Evolutionary conservation across 1,284 basidiomycete species (phyloP).

Genomic region (Ustilago vetiveriae): DNA sequence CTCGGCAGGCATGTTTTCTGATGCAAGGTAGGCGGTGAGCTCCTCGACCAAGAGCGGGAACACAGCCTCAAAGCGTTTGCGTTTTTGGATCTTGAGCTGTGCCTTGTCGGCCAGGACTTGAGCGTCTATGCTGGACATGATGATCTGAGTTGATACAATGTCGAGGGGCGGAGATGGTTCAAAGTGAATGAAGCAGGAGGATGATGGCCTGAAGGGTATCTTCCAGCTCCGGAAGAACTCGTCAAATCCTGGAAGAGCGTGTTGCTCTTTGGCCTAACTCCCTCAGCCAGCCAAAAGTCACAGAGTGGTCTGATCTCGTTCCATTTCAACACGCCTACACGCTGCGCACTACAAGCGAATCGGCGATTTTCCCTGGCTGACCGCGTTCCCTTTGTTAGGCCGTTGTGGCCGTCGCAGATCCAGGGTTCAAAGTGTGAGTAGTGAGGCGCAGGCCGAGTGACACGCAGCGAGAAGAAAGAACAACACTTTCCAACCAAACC

Average conservation of each 20-base stretch:
- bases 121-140: slow-evolving; percentile 33
- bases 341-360: neutral
- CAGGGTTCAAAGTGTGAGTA: too few species aligned
- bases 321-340: neutral
- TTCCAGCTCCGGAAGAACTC: too few species aligned
- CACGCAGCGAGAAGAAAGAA: neutral
- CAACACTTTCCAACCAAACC: too few species aligned
- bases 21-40: slow-evolving; percentile 74
- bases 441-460: neutral
- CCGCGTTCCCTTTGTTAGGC: too few species aligned
- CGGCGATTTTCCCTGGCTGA: neutral
- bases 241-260: neutral
- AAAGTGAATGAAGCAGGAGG: neutral
- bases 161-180: neutral
- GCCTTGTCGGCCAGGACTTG: slow-evolving; percentile 45
- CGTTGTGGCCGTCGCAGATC: too few species aligned
- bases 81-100: slow-evolving; percentile 63
- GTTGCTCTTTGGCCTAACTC: slow-evolving; percentile 12
- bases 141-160: neutral
- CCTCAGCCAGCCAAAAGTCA: slow-evolving; percentile 1
- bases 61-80: slow-evolving; percentile 70
- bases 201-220: too few species aligned
- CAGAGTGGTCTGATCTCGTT: slow-evolving; percentile 43
- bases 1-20: slow-evolving; percentile 76
- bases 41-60: slow-evolving; percentile 72